phyloP scores from a whole-genome alignment of 2,329 filamentous ascomycete species.

The Fusarium proliferatum region DNA sequence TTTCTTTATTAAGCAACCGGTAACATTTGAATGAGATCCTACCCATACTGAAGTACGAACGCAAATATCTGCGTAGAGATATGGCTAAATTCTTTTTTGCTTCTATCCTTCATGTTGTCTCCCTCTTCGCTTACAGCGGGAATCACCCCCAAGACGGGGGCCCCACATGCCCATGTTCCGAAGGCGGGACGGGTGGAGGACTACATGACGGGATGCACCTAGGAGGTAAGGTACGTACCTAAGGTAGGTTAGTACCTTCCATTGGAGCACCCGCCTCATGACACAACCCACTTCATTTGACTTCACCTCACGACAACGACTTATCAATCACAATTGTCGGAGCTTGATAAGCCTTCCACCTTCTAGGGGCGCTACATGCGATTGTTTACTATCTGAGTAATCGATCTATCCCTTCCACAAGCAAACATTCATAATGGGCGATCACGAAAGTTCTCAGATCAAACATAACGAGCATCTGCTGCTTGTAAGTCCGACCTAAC shows the following conservation, averaged over 20 bases:
- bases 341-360: not conserved
- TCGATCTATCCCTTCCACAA: not conserved
- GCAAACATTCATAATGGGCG: constrained; percentile 60
- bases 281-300: constrained; percentile 19
- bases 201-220: too few species aligned
- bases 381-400: not conserved
- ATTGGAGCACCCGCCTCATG: constrained; percentile 19
- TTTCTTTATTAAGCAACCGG: not conserved
- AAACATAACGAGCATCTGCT: constrained; percentile 81
- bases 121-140: constrained; percentile 22
- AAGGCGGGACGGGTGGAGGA: not conserved
- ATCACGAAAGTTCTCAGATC: constrained; percentile 72
- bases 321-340: constrained; percentile 28
- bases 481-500: constrained; percentile 61
- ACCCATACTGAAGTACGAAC: not conserved
- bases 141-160: constrained; percentile 8
- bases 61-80: not conserved
- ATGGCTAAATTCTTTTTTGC: not conserved
- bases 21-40: not conserved
- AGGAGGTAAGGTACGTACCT: too few species aligned
- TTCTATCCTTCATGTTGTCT: not conserved
- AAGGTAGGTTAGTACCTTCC: not conserved
- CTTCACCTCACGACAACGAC: constrained; percentile 39
- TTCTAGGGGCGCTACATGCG: not conserved
- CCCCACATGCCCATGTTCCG: constrained; percentile 28